Conservation (phyloP, 768 basidiomycete species). For the Mycena indigotica region DNA sequence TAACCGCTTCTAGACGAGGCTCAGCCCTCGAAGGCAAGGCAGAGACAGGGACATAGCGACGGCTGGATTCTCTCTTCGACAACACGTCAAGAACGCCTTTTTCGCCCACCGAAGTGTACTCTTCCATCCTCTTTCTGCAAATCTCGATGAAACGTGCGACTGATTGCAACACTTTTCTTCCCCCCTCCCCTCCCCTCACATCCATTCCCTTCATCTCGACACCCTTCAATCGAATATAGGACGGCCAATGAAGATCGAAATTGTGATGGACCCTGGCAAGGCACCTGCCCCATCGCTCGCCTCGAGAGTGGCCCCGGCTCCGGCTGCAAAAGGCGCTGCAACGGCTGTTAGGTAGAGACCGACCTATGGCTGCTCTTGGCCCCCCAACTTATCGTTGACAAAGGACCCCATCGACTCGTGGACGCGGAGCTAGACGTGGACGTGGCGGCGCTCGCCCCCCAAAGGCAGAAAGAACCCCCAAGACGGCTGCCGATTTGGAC, state of each 20-base stretch:
- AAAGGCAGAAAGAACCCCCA: conserved; percentile 65
- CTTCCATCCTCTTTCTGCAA: conserved; percentile 43
- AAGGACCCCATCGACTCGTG: conserved; percentile 33
- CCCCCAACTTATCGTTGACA: conserved; percentile 15
- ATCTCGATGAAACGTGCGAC: conserved; percentile 48
- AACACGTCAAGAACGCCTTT: conserved; percentile 14
- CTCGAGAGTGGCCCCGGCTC: conserved; percentile 81
- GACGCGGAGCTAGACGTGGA: conserved; percentile 49
- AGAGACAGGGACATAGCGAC: conserved; percentile 27
- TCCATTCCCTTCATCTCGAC: conserved; percentile 20
- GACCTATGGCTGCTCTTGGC: conserved; percentile 1
- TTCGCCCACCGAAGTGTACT: conserved; percentile 37
- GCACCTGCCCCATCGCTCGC: conserved; percentile 68
- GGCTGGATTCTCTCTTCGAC: conserved; percentile 28
- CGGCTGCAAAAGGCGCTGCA: conserved; percentile 39
- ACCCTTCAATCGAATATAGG: conserved; percentile 49
- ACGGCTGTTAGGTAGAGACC: conserved; percentile 36
- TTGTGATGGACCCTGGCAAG: conserved; percentile 84
- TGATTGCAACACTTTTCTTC: conserved; percentile 42
- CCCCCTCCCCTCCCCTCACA: conserved; percentile 38
- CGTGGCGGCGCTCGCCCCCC: conserved; percentile 47
- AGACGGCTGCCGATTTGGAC: conserved; percentile 89
- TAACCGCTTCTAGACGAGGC: conserved; percentile 33
- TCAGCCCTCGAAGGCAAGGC: background rate
- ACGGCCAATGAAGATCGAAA: conserved; percentile 98